A percentile compares a stretch with the other conserved stretches of the same genome.
Conservation (phyloP, 2,329 filamentous ascomycete genomes). For the Capronia coronata region DNA sequence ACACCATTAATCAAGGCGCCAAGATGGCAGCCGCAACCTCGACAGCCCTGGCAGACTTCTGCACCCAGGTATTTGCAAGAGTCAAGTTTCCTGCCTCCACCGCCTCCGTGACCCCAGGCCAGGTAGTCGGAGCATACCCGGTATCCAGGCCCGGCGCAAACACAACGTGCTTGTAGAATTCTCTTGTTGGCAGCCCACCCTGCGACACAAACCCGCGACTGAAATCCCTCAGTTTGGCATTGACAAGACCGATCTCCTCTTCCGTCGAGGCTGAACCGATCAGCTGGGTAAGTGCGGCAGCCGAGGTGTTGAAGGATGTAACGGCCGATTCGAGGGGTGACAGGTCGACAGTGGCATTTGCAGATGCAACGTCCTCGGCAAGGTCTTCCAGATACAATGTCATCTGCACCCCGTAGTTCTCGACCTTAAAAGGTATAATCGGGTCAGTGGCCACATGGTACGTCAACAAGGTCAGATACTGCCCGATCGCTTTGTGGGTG, state of each 20-base stretch:
- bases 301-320: slow-evolving; percentile 32
- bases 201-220: slow-evolving; percentile 42
- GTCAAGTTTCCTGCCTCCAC: slow-evolving; percentile 26
- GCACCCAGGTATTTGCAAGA: slow-evolving; percentile 27
- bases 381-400: slow-evolving; percentile 35
- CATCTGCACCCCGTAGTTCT: slow-evolving; percentile 36
- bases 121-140: slow-evolving; percentile 30
- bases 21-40: slow-evolving; percentile 27
- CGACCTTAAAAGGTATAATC: slow-evolving; percentile 37
- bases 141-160: slow-evolving; percentile 43
- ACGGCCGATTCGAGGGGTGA: slow-evolving; percentile 34
- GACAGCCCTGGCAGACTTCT: slow-evolving; percentile 26
- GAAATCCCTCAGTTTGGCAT: slow-evolving; percentile 43
- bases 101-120: slow-evolving; percentile 29
- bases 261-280: slow-evolving; percentile 13
- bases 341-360: slow-evolving; percentile 30
- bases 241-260: slow-evolving; percentile 34
- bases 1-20: slow-evolving; percentile 6
- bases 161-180: slow-evolving; percentile 44
- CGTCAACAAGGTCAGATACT: slow-evolving; percentile 40
- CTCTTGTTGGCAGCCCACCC: slow-evolving; percentile 41
- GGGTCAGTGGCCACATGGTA: slow-evolving; percentile 39
- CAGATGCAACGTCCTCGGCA: slow-evolving; percentile 24
- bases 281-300: slow-evolving; percentile 20
- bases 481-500: slow-evolving; percentile 46